Evolutionary conservation across 148 eudicot genomes (phyloP).

Genomic region (Silene conica): DNA sequence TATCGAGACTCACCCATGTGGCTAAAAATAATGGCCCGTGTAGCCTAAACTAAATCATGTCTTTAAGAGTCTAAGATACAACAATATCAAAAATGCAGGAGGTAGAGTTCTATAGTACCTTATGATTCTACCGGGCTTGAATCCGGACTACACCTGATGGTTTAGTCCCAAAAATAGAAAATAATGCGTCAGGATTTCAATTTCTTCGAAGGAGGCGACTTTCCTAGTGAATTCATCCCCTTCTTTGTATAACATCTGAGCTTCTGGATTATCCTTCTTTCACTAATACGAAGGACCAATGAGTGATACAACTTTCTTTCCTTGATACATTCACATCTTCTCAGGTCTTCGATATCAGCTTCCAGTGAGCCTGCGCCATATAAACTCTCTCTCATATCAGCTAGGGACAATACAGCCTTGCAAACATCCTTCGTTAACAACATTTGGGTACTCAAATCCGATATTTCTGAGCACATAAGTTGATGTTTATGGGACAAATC

Average conservation of each 20-base stretch:
- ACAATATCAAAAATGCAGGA: background rate
- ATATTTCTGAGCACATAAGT: conserved; percentile 16
- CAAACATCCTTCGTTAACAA: conserved; percentile 54
- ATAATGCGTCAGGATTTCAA: conserved; percentile 14
- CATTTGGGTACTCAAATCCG: conserved; percentile 38
- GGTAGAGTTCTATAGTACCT: background rate
- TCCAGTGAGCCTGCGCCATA: conserved; percentile 55
- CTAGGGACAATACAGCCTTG: conserved; percentile 52
- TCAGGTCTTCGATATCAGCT: conserved; percentile 44
- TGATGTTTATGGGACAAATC: conserved; percentile 22
- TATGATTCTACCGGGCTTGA: background rate
- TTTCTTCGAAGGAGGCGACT: conserved; percentile 17
- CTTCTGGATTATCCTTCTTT: conserved; percentile 65
- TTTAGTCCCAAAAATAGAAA: too few relatives aligned
- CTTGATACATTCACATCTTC: conserved; percentile 32
- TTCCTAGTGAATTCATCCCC: background rate
- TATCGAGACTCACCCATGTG: too few relatives aligned
- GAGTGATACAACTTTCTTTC: conserved; percentile 70
- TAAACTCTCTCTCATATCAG: conserved; percentile 65
- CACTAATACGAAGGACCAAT: conserved; percentile 62
- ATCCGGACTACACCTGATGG: background rate
- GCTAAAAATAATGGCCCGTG: too few relatives aligned
- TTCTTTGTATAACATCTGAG: conserved; percentile 41
- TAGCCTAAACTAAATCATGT: too few relatives aligned
- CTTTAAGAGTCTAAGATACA: too few relatives aligned